Evolutionary conservation across 805 yeast species (phyloP).

Genomic region (Wickerhamiella dianesei): DNA sequence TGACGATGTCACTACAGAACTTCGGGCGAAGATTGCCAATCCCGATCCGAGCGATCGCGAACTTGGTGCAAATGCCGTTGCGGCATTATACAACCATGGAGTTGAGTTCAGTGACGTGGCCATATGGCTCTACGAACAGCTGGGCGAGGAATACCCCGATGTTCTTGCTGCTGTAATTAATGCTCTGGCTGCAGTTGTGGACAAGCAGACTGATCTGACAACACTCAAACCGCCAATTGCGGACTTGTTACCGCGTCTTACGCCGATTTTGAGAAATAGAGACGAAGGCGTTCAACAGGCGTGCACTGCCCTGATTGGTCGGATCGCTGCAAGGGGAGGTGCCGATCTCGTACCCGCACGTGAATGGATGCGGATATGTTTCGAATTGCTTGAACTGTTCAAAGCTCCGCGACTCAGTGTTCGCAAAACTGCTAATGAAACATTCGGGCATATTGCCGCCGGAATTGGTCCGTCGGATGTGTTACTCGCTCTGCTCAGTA

Average conservation of each 20-base stretch:
- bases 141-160: conserved; percentile 92
- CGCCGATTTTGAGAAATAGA: conserved; percentile 80
- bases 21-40: neutral
- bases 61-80: neutral
- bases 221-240: conserved; percentile 50
- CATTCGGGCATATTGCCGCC: conserved; percentile 81
- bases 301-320: conserved; percentile 65
- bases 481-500: conserved; percentile 65
- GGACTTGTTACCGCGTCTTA: conserved; percentile 71
- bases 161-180: conserved; percentile 74
- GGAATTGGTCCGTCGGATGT: conserved; percentile 97
- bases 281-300: conserved; percentile 85
- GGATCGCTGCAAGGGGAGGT: conserved; percentile 56
- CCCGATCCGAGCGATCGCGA: conserved; percentile 1
- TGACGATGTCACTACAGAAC: neutral
- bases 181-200: conserved; percentile 53
- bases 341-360: conserved; percentile 76
- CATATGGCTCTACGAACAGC: conserved; percentile 52
- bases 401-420: conserved; percentile 67
- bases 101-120: neutral
- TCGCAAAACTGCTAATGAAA: conserved; percentile 70
- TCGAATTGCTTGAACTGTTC: conserved; percentile 77
- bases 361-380: conserved; percentile 96
- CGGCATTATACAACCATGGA: neutral
- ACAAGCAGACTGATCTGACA: conserved; percentile 35